A percentile compares a stretch with the other conserved stretches of the same genome.
Conservation (phyloP, 116 monocot species). For the Papilionanthe hybrid region DNA sequence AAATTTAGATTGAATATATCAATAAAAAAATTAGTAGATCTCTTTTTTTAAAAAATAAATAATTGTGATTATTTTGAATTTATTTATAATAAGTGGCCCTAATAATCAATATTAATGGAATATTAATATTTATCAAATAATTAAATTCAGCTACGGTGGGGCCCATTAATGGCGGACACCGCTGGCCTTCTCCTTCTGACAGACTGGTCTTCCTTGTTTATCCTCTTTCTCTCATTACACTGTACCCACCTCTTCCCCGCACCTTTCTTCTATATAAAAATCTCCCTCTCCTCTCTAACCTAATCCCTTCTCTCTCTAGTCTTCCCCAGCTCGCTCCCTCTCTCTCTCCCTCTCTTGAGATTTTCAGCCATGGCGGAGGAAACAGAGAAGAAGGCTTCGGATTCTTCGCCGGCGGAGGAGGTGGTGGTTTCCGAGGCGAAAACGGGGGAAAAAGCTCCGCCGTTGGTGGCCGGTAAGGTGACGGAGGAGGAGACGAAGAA, state of each 20-base stretch:
- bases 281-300: neutral
- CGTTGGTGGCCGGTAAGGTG: neutral
- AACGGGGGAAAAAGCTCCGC: neutral
- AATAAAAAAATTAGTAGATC: too few relatives aligned
- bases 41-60: too few relatives aligned
- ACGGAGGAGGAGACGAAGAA: slow-evolving; percentile 3
- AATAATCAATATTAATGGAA: too few relatives aligned
- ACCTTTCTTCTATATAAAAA: neutral
- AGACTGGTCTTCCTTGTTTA: slow-evolving; percentile 7
- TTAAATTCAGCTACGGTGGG: neutral
- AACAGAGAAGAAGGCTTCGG: neutral
- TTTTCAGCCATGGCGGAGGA: slow-evolving; percentile 6
- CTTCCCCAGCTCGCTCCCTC: neutral
- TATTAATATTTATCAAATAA: too few relatives aligned
- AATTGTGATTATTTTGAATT: too few relatives aligned
- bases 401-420: neutral
- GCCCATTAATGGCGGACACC: neutral
- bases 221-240: neutral
- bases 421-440: slow-evolving; percentile 1
- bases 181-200: slow-evolving; percentile 8
- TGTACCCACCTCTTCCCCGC: neutral
- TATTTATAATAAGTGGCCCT: too few relatives aligned
- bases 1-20: too few relatives aligned
- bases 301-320: neutral
- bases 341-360: neutral